Conservation (phyloP, 805 yeast species). For the Candida namnaoensis region DNA sequence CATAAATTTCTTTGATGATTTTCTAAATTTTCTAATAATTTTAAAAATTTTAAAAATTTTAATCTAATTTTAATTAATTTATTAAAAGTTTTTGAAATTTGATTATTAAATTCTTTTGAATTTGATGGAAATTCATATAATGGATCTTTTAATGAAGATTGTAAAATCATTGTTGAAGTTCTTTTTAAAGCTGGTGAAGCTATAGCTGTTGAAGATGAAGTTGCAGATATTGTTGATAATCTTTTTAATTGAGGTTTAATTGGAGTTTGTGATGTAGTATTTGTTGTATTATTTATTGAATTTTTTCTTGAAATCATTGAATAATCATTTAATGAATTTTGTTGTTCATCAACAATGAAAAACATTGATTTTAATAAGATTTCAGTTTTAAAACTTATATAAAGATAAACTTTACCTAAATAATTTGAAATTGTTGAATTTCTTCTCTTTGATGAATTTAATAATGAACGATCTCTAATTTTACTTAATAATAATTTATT, state of each 20-base stretch:
- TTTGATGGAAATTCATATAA: slow-evolving; percentile 3
- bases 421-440: neutral
- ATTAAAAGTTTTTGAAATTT: slow-evolving; percentile 3
- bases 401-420: no score
- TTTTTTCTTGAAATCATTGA: no score
- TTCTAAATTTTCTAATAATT: slow-evolving; percentile 11
- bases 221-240: neutral
- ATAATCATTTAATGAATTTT: no score
- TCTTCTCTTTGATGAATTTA: neutral
- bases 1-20: slow-evolving; percentile 12
- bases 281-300: no score
- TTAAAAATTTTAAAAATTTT: slow-evolving; percentile 3
- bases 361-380: no score
- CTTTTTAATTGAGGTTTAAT: neutral
- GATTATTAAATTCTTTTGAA: slow-evolving; percentile 4
- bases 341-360: no score
- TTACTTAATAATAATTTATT: neutral
- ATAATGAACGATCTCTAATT: neutral
- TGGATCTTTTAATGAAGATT: slow-evolving; percentile 5
- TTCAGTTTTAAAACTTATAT: no score
- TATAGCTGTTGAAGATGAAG: slow-evolving; percentile 3
- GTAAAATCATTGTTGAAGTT: neutral
- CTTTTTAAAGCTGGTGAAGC: neutral
- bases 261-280: neutral
- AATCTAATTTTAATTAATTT: neutral